Evolutionary conservation across 805 yeast genomes (phyloP).

Genomic region (Saturnispora quitensis): DNA sequence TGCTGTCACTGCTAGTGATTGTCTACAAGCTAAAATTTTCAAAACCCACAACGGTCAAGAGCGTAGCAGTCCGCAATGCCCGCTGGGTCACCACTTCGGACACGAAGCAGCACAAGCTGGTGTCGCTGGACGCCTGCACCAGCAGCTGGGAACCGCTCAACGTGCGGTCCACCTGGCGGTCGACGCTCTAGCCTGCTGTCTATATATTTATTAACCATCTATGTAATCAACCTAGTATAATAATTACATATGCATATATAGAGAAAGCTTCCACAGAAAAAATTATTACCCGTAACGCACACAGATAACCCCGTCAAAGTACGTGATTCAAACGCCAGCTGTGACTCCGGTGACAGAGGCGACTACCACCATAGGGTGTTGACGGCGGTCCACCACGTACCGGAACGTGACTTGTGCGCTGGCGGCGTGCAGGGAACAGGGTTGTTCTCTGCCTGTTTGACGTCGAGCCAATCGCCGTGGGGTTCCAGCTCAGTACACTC

Average conservation of each 20-base stretch:
- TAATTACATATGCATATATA: not conserved
- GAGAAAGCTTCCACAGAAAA: not conserved
- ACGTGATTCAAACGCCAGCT: not conserved
- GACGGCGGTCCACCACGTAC: not conserved
- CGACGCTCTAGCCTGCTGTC: not conserved
- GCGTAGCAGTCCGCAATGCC: conserved; percentile 1
- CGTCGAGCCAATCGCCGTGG: not conserved
- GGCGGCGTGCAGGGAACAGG: not conserved
- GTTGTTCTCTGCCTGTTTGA: not conserved
- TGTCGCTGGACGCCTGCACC: not conserved
- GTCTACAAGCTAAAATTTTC: not conserved
- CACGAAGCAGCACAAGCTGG: not conserved
- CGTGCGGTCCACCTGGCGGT: not conserved
- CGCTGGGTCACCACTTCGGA: conserved; percentile 1
- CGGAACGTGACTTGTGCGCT: not conserved
- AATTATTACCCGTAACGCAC: not conserved
- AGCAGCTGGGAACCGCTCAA: not conserved
- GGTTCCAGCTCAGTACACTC: not conserved
- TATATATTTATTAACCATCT: not conserved
- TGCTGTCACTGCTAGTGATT: not conserved
- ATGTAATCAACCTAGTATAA: not conserved
- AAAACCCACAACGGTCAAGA: not conserved
- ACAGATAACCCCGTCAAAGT: not conserved
- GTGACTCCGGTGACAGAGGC: not conserved
- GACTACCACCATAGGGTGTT: not conserved